Percentiles rank a stretch among this genome's conserved stretches.
Evolutionary conservation across 2,329 filamentous ascomycete species (phyloP).

Genomic region (Mycocentrospora acerina): DNA sequence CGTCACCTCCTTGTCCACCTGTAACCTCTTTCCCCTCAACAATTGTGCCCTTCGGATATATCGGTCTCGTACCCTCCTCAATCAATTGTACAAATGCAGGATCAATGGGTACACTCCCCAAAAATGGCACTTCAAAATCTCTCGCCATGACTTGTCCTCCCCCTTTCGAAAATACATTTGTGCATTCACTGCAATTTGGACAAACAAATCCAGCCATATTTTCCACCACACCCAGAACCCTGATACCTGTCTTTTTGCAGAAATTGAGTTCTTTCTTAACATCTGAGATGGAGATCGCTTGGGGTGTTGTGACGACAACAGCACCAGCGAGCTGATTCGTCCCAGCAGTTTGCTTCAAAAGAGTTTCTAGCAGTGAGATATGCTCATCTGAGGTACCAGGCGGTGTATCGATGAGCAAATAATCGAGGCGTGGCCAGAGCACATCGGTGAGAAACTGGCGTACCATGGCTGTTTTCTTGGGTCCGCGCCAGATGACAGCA

Average conservation of each 20-base stretch:
- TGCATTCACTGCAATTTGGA: constrained; percentile 75
- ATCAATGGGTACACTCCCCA: constrained; percentile 89
- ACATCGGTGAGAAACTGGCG: constrained; percentile 93
- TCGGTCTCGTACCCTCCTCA: constrained; percentile 68
- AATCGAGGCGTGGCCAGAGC: constrained; percentile 83
- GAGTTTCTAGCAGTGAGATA: constrained; percentile 85
- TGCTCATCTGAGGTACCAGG: constrained; percentile 97
- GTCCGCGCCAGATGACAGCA: constrained; percentile 94
- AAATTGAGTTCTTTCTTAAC: constrained; percentile 96
- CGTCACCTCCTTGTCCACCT: constrained; percentile 31
- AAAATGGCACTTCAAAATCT: constrained; percentile 80
- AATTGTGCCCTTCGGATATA: constrained; percentile 68
- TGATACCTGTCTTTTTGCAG: constrained; percentile 78
- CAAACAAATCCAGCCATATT: constrained; percentile 97
- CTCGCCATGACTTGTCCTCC: constrained; percentile 86
- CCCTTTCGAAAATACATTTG: constrained; percentile 88
- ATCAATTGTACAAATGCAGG: constrained; percentile 86
- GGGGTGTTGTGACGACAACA: constrained; percentile 93
- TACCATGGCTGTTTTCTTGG: constrained; percentile 99
- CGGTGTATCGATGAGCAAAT: constrained; percentile 90
- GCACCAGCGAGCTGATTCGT: constrained; percentile 76
- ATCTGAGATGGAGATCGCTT: constrained; percentile 89
- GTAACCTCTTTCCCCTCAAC: constrained; percentile 34
- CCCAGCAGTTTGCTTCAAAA: constrained; percentile 53
- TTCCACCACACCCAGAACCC: constrained; percentile 85